These are phyloP conservation scores for Cystobasidium tubakii DNA, from an alignment of 768 basidiomycete species.

Conservation along the genomic window DNA sequence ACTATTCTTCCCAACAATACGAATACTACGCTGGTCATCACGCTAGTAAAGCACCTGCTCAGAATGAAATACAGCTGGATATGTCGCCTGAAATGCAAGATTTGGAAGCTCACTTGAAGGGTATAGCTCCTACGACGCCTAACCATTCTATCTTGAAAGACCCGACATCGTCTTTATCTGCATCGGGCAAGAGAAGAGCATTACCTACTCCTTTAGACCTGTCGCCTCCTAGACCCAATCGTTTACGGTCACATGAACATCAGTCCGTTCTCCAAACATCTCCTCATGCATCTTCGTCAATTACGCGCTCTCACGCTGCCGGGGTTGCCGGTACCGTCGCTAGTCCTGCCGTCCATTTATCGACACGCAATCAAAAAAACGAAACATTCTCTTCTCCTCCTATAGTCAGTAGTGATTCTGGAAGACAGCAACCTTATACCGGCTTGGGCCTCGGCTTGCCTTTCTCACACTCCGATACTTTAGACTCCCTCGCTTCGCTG, in stretches of 20 bases:
- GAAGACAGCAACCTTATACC: constrained; percentile 15
- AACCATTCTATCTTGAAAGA: not conserved
- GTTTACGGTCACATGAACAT: not conserved
- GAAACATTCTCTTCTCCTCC: not conserved
- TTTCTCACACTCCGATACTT: constrained; percentile 35
- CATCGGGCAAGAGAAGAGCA: not conserved
- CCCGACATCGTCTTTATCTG: not conserved
- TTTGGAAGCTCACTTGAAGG: constrained; percentile 6
- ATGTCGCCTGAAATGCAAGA: constrained; percentile 22
- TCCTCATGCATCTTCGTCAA: not conserved
- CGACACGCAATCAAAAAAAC: not conserved
- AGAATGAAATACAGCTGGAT: not conserved
- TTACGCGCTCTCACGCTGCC: not conserved
- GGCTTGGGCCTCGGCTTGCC: constrained; percentile 43
- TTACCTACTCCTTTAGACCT: constrained; percentile 15
- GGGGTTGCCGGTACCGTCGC: not conserved
- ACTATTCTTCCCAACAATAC: not conserved
- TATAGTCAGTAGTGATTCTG: not conserved
- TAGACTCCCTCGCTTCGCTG: not conserved
- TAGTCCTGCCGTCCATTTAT: not conserved
- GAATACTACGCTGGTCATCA: constrained; percentile 4
- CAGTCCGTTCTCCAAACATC: not conserved
- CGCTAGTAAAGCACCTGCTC: not conserved
- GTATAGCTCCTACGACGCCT: not conserved
- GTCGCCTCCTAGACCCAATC: constrained; percentile 12